A percentile compares a stretch with the other conserved stretches of the same genome.
Conservation (phyloP, 371 early-diverging fungal genomes). For the Circinella umbellata region DNA sequence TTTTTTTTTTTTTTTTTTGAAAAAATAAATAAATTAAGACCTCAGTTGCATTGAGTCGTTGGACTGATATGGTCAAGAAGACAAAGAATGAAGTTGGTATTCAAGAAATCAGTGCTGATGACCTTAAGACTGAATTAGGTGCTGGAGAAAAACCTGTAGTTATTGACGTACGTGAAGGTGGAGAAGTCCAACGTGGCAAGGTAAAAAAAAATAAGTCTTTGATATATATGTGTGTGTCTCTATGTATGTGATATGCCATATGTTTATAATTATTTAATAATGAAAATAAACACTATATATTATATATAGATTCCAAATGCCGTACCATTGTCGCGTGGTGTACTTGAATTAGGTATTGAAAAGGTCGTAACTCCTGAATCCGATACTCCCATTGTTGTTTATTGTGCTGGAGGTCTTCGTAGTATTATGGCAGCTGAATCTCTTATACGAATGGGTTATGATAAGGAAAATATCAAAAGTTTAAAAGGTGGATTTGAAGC, state of each 20-base stretch:
- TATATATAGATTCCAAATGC: slow-evolving; percentile 33
- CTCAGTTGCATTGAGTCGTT: slow-evolving; percentile 21
- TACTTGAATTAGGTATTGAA: slow-evolving; percentile 32
- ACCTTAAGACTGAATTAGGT: slow-evolving; percentile 19
- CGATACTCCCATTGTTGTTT: slow-evolving; percentile 46
- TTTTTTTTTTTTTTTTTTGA: too few relatives aligned
- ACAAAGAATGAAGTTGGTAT: slow-evolving; percentile 16
- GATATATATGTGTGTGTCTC: too few relatives aligned
- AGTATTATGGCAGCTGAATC: slow-evolving; percentile 60
- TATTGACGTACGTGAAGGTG: slow-evolving; percentile 35
- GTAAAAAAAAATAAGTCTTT: slow-evolving; percentile 10
- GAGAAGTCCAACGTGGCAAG: slow-evolving; percentile 28
- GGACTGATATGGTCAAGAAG: slow-evolving; percentile 31
- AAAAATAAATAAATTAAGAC: slow-evolving; percentile 9
- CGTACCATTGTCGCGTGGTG: slow-evolving; percentile 31
- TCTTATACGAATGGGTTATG: slow-evolving; percentile 58
- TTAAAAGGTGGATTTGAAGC: slow-evolving; percentile 35
- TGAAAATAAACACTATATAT: background rate
- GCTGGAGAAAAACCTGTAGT: slow-evolving; percentile 22
- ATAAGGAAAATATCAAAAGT: slow-evolving; percentile 39
- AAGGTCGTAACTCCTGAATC: slow-evolving; percentile 34
- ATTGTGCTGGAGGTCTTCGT: slow-evolving; percentile 61
- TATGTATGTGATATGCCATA: too few relatives aligned
- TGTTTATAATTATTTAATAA: background rate
- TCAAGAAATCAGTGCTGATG: slow-evolving; percentile 25